Base-by-base conservation (phyloP, 148 eudicot species). In the Rhododendron simsii region DNA sequence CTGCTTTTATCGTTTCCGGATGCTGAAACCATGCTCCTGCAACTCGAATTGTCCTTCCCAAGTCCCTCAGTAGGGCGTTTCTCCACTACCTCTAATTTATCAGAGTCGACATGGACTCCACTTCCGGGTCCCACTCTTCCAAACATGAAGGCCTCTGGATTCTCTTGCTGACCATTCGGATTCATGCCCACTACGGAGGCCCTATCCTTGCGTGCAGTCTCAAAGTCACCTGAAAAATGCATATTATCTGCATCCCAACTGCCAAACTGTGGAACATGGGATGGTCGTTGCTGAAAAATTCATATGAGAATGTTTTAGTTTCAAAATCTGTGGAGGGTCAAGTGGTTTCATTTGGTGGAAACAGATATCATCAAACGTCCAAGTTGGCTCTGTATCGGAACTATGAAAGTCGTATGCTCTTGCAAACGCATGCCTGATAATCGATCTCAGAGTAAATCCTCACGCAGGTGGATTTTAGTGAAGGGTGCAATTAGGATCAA, bases 231-330 rank as follows among this genome's bases (percentile, higher is more conserved):
- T 2, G 93, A 87, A 88, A 90, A 91, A 10, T 92, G 92, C 41
- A 89, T 80, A 67, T 91, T 87, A 15, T 89, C 93, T 23, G 85
- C 85, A 12, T 90, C 92, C 88, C 92, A 91, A 37, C 87, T 86
- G 47, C 93, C 93, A 81, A 91, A 91, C 63, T 90, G 90, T 3
- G 93, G 93, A 20, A 91, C 88, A 65, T 86, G 92, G 45, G 92
- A 84, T 73, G 57, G 61, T 50, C 88, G 88, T 75, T 82, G 90
- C 90, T 84, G 82, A 65, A 86, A 53, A 78, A 14, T 37, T 51
- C 73, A 14, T 9, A 45, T 15, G 5, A 18, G 28, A 41, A 5
- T 50, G 44, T 28, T 5, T 69, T 69, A 69, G 75, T 69, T 28
- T 69, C 75, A 28, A 69, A 65, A 65, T 26, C 33, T 3, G 73